Evolutionary conservation across 148 eudicot species (phyloP), one percentile per base, ranked within the genome.

Genomic region (Camellia granthamiana): DNA sequence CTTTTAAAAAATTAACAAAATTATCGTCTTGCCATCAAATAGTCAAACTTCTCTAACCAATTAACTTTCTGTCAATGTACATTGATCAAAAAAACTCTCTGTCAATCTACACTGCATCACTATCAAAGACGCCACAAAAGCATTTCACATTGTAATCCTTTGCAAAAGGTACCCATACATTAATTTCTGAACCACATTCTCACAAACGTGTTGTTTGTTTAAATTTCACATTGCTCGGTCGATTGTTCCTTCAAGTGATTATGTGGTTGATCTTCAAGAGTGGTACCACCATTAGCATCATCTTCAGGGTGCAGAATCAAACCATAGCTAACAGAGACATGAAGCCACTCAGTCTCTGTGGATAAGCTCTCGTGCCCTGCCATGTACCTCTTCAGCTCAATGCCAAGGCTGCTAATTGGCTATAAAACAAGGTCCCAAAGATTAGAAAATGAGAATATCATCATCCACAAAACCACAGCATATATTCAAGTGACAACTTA

Each of bases 391-490:
- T 82, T 89, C 1, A 89, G 86, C 83, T 89, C 92, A 41, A 59
- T 63, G 18, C 83, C 77, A 54, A 89, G 82, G 80, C 82, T 81
- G 43, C 90, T 79, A 74, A 63, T n/a, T 18, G 91, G 90, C 91
- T 89, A 79, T 30, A 19, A 62, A 46, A 63, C 4, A 42, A 74
- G 13, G 65, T 23, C 7, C n/a, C 12, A 46, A 73, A 72, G 38
- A 19, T 59, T 49, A 38, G 44, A 30, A 30, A 30, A 1, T 30
- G 38, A 1, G 38, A 30, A 30, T 30, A 30, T 30, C 38, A 30
- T 30, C 38, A 30, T 30, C 38, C 38, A 30, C 38, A 30, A 30
- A 30, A 1, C 38, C 38, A 30, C 38, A 1, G 1, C 38, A 30
- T 30, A 1, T 30, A 30, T 30, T 30, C 38, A 30, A 30, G 38